Base-by-base conservation (phyloP, 495 filamentous ascomycete species). In the Penicillium riverlandense region DNA sequence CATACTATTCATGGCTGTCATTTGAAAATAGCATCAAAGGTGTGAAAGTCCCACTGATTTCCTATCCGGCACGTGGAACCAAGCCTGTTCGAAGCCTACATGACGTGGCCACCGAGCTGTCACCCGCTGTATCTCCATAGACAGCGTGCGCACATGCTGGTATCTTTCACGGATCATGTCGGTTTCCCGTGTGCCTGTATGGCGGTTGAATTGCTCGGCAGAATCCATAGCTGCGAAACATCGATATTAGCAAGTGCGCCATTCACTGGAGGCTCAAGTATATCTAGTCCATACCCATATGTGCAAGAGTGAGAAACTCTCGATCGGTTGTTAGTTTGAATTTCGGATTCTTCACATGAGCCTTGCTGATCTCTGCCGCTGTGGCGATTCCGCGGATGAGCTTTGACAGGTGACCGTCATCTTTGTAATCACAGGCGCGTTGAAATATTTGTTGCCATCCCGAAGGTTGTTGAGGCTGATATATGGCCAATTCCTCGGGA, bases 331-430 rank as follows among this genome's bases (percentile, higher is more conserved):
- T 60, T 2, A 66, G 47, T 16, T 50, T 55, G 31, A 67, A 57
- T 3, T 30, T 40, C 1, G 39, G 31, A 14, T 32, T 43, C 1
- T 35, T 33, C 2, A 38, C 30, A 37, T 55, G 37, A 30, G 60
- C 45, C 32, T 40, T 41, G 7, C 37, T 41, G 9, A 52, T 29
- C 14, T 56, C 40, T 39, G 60, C 55, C n/a, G 54, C 59, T 29
- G 60, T 63, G 34, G 62, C 59, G 32, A 63, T 36, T 4, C 55
- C 62, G 2, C 67, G 55, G 13, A 71, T 51, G 34, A 69, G 56
- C 47, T 71, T 71, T 10, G 51, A 57, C 2, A 59, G 41, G 43
- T 70, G 67, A 0, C 67, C 67, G 35, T 71, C 67, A 29, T 71
- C 67, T 29, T 60, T 44, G 11, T 54, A 45, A n/a, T 52, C 38